Conservation (phyloP, 2,329 filamentous ascomycete genomes). For the Setomelanomma holmii region DNA sequence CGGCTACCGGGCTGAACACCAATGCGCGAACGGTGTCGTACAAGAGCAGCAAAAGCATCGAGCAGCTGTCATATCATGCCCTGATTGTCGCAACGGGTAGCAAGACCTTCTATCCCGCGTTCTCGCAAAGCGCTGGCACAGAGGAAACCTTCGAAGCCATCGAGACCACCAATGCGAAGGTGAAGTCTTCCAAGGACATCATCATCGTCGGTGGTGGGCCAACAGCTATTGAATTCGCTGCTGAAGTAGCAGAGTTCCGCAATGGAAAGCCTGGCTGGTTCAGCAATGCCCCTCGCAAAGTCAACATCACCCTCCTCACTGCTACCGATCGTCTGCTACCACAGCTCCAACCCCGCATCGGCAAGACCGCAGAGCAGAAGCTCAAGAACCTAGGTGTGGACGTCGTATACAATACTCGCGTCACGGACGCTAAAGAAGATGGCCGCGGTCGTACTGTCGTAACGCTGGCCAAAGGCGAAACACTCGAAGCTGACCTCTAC, state of each 20-base stretch:
- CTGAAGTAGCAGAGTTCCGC: slow-evolving; percentile 54
- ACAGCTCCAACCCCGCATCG: slow-evolving; percentile 49
- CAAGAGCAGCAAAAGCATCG: slow-evolving; percentile 31
- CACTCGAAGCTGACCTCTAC: slow-evolving; percentile 59
- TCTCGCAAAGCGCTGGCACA: slow-evolving; percentile 51
- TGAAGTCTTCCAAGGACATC: slow-evolving; percentile 52
- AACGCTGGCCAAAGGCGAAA: slow-evolving; percentile 52
- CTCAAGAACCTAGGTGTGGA: slow-evolving; percentile 58
- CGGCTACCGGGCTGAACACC: slow-evolving; percentile 57
- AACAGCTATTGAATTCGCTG: slow-evolving; percentile 58
- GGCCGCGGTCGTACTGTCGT: slow-evolving; percentile 50
- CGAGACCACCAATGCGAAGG: slow-evolving; percentile 42
- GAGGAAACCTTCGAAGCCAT: slow-evolving; percentile 38
- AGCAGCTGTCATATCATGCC: slow-evolving; percentile 58
- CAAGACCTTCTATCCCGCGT: slow-evolving; percentile 53
- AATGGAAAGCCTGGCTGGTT: slow-evolving; percentile 53
- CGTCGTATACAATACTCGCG: slow-evolving; percentile 50
- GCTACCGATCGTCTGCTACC: slow-evolving; percentile 51
- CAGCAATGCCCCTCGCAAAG: slow-evolving; percentile 33
- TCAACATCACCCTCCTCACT: slow-evolving; percentile 55
- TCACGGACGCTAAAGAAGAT: slow-evolving; percentile 33
- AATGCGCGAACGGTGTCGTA: slow-evolving; percentile 54
- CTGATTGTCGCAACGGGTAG: slow-evolving; percentile 65
- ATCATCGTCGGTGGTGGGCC: slow-evolving; percentile 59
- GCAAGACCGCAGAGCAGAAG: slow-evolving; percentile 53